Evolutionary conservation across 2,329 filamentous ascomycete species (phyloP), one percentile per base, ranked within the genome.

Genomic region (Cladophialophora exuberans): DNA sequence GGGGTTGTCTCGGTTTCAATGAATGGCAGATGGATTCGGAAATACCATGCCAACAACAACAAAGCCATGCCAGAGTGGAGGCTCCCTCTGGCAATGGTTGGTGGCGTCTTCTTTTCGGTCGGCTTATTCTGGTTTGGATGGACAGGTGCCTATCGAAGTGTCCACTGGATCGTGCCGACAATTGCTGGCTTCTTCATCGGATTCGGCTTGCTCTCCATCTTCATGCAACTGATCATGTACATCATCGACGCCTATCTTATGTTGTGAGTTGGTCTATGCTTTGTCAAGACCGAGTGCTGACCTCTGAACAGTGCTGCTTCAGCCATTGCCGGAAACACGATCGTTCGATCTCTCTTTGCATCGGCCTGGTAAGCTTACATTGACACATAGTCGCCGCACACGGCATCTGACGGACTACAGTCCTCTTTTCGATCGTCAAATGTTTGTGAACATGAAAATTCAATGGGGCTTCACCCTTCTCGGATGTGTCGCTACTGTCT

Each of bases 121-220:
- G 77, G 79, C 9, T 71, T 84, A 3, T 83, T 84, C 67, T 83
- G 81, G 81, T 80, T 83, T 52, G 81, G 80, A 0, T 84, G 82
- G 82, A 82, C 81, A 1, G 78, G 80, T 36, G 77, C 73, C 13
- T 64, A 56, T 72, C 73, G 46, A 38, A 59, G 52, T 42, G 62
- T 76, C 3, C 73, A 74, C 57, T 79, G 76, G 76, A 72, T 77
- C 26, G 75, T 77, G 1, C 75, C 75, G 0, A 72, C 71, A 0
- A 62, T 78, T 33, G 75, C 73, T 3, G 75, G 76, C 0, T 69
- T 71, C 18, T 73, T 76, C 53, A 66, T 78, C 1, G 60, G 72
- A 0, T 67, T 68, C 6, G 67, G 67, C 2, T 72, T 79, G 41
- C 49, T 76, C 4, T 67, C 73, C 13, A 66, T 73, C 20, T 75